A percentile compares a stretch with the other conserved stretches of the same genome.
Conservation (phyloP, 768 basidiomycete species). For the Tulasnella sp. region DNA sequence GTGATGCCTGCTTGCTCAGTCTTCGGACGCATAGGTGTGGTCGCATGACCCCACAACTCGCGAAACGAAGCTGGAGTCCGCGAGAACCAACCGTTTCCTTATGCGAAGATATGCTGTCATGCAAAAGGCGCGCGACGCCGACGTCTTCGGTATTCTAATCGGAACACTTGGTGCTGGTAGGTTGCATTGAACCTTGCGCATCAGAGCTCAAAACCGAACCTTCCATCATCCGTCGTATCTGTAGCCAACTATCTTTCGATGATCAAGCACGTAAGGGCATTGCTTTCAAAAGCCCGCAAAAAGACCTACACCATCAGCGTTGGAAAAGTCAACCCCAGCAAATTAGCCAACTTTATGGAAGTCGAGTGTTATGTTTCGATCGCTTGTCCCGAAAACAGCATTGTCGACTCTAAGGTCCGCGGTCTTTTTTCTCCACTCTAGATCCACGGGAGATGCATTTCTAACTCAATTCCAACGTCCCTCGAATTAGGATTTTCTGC, state of each 20-base stretch:
- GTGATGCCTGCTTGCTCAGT: not conserved
- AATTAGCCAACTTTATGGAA: constrained; percentile 91
- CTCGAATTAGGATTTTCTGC: constrained; percentile 68
- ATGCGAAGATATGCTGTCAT: constrained; percentile 85
- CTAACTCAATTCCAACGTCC: not conserved
- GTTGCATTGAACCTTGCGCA: constrained; percentile 25
- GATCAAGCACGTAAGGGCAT: constrained; percentile 67
- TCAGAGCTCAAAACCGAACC: too few relatives aligned
- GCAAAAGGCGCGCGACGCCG: constrained; percentile 82
- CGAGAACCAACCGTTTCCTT: constrained; percentile 66
- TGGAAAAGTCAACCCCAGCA: constrained; percentile 89
- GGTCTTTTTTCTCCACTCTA: not conserved
- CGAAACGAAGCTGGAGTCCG: constrained; percentile 49
- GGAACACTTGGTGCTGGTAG: constrained; percentile 85
- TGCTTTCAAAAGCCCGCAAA: constrained; percentile 60
- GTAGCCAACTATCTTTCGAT: constrained; percentile 79
- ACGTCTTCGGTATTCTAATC: constrained; percentile 91
- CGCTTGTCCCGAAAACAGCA: constrained; percentile 79
- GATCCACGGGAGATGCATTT: not conserved
- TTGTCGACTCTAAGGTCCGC: constrained; percentile 55
- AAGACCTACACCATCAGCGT: constrained; percentile 94
- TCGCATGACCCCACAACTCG: constrained; percentile 59
- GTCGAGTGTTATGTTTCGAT: constrained; percentile 94
- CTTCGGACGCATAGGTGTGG: constrained; percentile 48
- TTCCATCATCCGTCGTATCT: too few relatives aligned